A percentile compares a stretch with the other conserved stretches of the same genome.
Evolutionary conservation across 225 moss, liverwort and hornwort species (phyloP).

Genomic region (Physcomitrium patens): DNA sequence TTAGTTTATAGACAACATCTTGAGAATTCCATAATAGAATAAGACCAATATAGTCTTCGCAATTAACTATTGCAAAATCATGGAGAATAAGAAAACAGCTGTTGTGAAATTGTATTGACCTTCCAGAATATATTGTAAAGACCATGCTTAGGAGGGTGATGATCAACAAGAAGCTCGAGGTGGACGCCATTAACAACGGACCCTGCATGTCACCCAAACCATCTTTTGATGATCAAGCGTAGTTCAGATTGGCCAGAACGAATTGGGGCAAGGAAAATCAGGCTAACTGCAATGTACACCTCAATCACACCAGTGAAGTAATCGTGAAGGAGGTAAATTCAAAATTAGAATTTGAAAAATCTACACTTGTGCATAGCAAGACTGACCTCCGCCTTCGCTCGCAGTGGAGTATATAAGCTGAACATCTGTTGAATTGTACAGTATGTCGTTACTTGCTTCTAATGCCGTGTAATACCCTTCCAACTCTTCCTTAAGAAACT

Average conservation of each 20-base stretch:
- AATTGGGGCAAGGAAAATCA: slow-evolving; percentile 6
- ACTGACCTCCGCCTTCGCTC: slow-evolving; percentile 97
- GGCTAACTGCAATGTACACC: slow-evolving; percentile 17
- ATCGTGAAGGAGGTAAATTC: neutral
- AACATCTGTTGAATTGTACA: slow-evolving; percentile 86
- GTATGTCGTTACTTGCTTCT: slow-evolving; percentile 66
- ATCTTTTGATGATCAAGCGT: slow-evolving; percentile 14
- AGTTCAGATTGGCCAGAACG: slow-evolving; percentile 13
- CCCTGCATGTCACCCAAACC: slow-evolving; percentile 54
- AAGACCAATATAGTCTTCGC: too few relatives aligned
- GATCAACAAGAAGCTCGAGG: slow-evolving; percentile 95
- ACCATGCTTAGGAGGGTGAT: slow-evolving; percentile 74
- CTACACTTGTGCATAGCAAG: neutral
- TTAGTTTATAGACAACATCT: too few relatives aligned
- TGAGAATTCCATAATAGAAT: too few relatives aligned
- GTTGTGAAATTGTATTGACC: slow-evolving; percentile 45
- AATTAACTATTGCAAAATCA: neutral
- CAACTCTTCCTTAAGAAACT: slow-evolving; percentile 89
- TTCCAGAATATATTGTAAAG: slow-evolving; percentile 84
- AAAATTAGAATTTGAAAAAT: neutral
- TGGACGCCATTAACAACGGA: slow-evolving; percentile 92
- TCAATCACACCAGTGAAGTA: slow-evolving; percentile 1
- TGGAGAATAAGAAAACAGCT: slow-evolving; percentile 14
- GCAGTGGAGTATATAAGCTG: slow-evolving; percentile 86
- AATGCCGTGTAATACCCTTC: slow-evolving; percentile 81